A percentile compares a stretch with the other conserved stretches of the same genome.
phyloP scores from a whole-genome alignment of 495 filamentous ascomycete genomes.

The Echria macrotheca region DNA sequence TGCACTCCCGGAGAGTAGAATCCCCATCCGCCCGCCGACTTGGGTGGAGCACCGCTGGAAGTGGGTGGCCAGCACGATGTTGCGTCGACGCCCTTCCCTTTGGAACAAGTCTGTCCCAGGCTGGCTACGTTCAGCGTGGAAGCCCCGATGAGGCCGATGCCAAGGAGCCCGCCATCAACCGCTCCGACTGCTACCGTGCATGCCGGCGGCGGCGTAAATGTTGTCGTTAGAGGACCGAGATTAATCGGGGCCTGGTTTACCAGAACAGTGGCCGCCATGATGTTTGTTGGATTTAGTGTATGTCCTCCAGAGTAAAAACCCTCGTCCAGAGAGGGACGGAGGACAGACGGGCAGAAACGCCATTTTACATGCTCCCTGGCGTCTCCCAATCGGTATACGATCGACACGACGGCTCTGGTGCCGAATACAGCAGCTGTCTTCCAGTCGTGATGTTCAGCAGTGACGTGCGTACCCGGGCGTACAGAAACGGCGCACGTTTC shows the following conservation, averaged over 20 bases:
- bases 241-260: constrained; percentile 24
- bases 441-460: background rate
- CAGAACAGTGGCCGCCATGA: constrained; percentile 18
- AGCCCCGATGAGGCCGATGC: constrained; percentile 11
- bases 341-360: background rate
- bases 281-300: background rate
- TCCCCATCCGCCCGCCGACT: constrained; percentile 24
- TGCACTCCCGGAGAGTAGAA: constrained; percentile 32
- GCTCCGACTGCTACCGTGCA: constrained; percentile 27
- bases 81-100: constrained; percentile 18
- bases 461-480: constrained; percentile 11
- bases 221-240: constrained; percentile 33
- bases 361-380: constrained; percentile 11
- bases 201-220: constrained; percentile 28
- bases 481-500: constrained; percentile 15
- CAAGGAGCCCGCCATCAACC: constrained; percentile 15
- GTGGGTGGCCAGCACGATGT: constrained; percentile 30
- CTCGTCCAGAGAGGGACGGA: background rate
- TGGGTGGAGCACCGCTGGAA: constrained; percentile 14
- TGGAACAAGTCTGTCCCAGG: constrained; percentile 22
- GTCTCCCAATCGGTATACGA: constrained; percentile 1
- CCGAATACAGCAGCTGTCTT: background rate
- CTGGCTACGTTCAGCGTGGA: constrained; percentile 12
- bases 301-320: background rate
- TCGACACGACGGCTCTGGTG: background rate